These are phyloP conservation scores for Parascedosporium putredinis DNA, from an alignment of 2,329 filamentous ascomycete species.

Conservation along the genomic window DNA sequence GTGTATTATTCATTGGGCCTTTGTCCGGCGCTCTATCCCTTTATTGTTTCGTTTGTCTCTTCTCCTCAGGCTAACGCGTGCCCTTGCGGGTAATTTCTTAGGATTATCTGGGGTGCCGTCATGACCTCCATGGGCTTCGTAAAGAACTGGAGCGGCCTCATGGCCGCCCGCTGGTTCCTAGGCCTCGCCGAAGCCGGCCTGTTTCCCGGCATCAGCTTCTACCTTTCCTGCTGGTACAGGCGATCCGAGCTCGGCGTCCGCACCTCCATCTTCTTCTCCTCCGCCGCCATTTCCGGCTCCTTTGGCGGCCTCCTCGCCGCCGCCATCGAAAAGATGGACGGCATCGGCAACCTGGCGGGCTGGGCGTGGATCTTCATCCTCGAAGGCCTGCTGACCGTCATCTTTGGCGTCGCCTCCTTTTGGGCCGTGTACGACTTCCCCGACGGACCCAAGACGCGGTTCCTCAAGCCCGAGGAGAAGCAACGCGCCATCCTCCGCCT, in stretches of 20 bases:
- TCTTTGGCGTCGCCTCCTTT: constrained; percentile 55
- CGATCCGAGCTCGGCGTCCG: constrained; percentile 65
- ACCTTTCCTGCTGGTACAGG: constrained; percentile 71
- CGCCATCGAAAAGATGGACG: constrained; percentile 57
- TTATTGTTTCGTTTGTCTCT: too few species aligned
- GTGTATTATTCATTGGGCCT: too few species aligned
- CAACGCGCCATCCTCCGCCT: constrained; percentile 58
- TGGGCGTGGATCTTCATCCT: constrained; percentile 57
- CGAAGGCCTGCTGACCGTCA: constrained; percentile 56
- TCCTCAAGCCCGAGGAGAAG: constrained; percentile 53
- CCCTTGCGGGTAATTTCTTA: too few species aligned
- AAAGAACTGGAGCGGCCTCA: constrained; percentile 30
- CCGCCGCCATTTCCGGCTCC: constrained; percentile 64
- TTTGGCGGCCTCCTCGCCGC: constrained; percentile 62
- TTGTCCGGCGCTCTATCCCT: too few species aligned
- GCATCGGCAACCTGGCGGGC: constrained; percentile 38
- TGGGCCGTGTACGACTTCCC: constrained; percentile 74
- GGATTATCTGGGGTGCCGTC: constrained; percentile 37
- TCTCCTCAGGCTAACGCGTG: too few species aligned
- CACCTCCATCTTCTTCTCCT: constrained; percentile 70
- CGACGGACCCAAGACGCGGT: constrained; percentile 53
- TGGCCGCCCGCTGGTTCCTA: constrained; percentile 43
- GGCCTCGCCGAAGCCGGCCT: constrained; percentile 58
- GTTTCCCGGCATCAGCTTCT: constrained; percentile 55
- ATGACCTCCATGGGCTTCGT: constrained; percentile 42